Evolutionary conservation across 495 filamentous ascomycete species (phyloP).

Genomic region (Friedmanniomyces endolithicus): DNA sequence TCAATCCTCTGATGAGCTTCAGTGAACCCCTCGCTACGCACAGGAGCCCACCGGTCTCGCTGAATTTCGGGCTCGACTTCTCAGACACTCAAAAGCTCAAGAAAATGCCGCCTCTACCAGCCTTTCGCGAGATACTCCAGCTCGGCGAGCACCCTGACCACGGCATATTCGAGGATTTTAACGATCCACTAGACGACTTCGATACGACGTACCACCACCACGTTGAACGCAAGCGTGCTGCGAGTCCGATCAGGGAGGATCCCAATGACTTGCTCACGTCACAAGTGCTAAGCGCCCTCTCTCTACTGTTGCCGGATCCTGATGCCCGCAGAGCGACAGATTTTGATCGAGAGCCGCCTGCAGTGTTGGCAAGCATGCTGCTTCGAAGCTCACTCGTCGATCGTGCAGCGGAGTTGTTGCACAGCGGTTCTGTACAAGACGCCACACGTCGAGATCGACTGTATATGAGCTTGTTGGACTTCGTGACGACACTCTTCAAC

Average conservation of each 20-base stretch:
- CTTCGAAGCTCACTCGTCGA: constrained; percentile 23
- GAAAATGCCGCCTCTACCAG: too few relatives aligned
- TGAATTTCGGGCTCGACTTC: too few relatives aligned
- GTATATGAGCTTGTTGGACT: constrained; percentile 23
- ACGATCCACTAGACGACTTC: not conserved
- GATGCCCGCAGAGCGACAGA: not conserved
- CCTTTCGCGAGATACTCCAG: too few relatives aligned
- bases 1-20: not conserved
- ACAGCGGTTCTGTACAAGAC: constrained; percentile 30
- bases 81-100: too few relatives aligned
- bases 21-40: too few relatives aligned
- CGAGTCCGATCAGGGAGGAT: not conserved
- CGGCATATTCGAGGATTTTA: not conserved
- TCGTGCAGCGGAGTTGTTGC: constrained; percentile 23
- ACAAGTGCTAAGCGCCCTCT: constrained; percentile 10
- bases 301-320: constrained; percentile 15
- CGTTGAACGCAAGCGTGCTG: not conserved
- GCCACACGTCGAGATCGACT: constrained; percentile 22
- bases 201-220: not conserved
- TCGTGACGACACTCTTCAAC: constrained; percentile 16
- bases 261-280: constrained; percentile 16
- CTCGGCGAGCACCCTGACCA: not conserved
- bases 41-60: too few relatives aligned
- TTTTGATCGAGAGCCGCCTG: constrained; percentile 22
- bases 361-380: constrained; percentile 20